Evolutionary conservation across 2,329 filamentous ascomycete genomes (phyloP).

Genomic region (Daldinia sp.): DNA sequence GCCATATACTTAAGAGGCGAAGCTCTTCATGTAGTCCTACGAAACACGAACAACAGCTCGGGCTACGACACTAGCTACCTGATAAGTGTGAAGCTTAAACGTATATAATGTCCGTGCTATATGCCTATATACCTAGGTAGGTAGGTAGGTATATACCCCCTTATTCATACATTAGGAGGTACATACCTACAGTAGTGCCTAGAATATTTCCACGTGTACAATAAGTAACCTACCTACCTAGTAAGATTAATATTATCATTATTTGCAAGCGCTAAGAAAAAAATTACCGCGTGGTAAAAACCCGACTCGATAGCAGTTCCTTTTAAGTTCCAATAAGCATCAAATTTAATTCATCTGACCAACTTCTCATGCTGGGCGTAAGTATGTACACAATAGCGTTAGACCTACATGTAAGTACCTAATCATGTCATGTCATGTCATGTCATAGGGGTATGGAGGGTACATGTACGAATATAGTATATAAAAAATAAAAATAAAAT

Average conservation of each 20-base stretch:
- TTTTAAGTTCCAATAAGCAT: slow-evolving; percentile 32
- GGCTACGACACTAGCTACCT: background rate
- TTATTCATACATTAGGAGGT: slow-evolving; percentile 11
- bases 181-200: too few species aligned
- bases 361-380: slow-evolving; percentile 30
- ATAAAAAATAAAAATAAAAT: too few species aligned
- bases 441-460: background rate
- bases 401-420: slow-evolving; percentile 10
- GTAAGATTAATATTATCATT: slow-evolving; percentile 15
- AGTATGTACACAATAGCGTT: slow-evolving; percentile 18
- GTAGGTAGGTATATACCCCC: too few species aligned
- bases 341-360: slow-evolving; percentile 34
- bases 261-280: background rate
- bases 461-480: too few species aligned
- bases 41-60: background rate
- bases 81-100: background rate
- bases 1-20: background rate
- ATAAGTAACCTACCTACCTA: too few species aligned
- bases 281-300: slow-evolving; percentile 24
- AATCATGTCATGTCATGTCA: background rate
- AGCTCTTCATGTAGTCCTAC: background rate
- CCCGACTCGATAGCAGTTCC: slow-evolving; percentile 21
- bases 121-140: too few species aligned
- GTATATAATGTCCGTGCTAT: slow-evolving; percentile 4
- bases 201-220: slow-evolving; percentile 16